These are phyloP conservation scores for Hamigera avellanea DNA, from an alignment of 495 filamentous ascomycete genomes.

Conservation along the genomic window DNA sequence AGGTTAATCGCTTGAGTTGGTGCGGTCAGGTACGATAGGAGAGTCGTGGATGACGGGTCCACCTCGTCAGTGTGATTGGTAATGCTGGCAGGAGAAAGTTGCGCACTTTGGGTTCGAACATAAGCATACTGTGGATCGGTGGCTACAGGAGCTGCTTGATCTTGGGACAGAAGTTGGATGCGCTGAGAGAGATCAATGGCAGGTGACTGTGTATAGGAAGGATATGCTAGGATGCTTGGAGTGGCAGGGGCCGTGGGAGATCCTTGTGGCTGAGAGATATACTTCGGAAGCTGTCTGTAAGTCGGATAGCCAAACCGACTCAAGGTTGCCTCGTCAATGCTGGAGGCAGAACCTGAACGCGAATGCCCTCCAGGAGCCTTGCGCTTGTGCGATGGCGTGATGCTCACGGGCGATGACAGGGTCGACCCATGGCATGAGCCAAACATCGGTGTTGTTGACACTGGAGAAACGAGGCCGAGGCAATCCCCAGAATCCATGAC, in stretches of 20 bases:
- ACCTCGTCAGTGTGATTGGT: conserved; percentile 22
- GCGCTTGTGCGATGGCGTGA: conserved; percentile 38
- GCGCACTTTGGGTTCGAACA: conserved; percentile 27
- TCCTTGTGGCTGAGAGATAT: conserved; percentile 39
- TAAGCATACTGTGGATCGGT: conserved; percentile 31
- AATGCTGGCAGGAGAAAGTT: conserved; percentile 36
- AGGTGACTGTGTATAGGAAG: conserved; percentile 10
- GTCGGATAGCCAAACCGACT: conserved; percentile 68
- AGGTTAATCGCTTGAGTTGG: conserved; percentile 70
- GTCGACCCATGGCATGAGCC: conserved; percentile 22
- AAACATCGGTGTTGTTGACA: conserved; percentile 29
- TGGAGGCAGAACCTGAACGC: conserved; percentile 55
- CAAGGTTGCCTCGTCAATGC: conserved; percentile 53
- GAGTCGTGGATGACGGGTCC: conserved; percentile 46
- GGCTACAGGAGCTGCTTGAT: conserved; percentile 26
- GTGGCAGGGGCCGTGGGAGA: conserved; percentile 36
- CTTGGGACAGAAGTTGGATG: conserved; percentile 16
- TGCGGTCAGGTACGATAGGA: conserved; percentile 66
- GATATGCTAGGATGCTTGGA: conserved; percentile 14
- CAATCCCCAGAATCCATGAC: conserved; percentile 52
- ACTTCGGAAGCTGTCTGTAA: conserved; percentile 66
- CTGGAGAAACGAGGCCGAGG: conserved; percentile 41
- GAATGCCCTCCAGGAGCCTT: conserved; percentile 34
- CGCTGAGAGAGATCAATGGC: conserved; percentile 6
- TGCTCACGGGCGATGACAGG: conserved; percentile 53